Evolutionary conservation across 169 alveolate genomes (phyloP).

Genomic region (Toxoplasma gondii): DNA sequence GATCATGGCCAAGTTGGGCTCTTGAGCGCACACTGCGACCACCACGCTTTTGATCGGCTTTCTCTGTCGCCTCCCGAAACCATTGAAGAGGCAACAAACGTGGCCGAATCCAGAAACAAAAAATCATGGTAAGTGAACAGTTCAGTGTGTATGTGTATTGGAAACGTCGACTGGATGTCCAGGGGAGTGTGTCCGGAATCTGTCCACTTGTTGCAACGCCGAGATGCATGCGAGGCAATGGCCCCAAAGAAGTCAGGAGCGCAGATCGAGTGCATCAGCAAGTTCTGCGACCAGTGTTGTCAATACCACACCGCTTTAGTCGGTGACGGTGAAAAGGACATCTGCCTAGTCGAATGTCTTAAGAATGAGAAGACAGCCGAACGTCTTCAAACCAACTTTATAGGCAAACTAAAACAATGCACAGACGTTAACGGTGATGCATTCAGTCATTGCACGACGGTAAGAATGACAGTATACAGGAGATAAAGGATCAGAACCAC

Average conservation of each 20-base stretch:
- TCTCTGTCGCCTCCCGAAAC: not conserved
- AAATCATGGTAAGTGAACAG: not conserved
- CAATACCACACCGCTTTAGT: slow-evolving; percentile 16
- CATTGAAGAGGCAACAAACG: not conserved
- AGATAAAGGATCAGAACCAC: not conserved
- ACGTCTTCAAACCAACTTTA: slow-evolving; percentile 6
- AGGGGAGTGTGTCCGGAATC: slow-evolving; percentile 18
- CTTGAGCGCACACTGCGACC: not conserved
- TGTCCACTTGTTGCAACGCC: slow-evolving; percentile 47
- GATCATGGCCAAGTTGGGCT: slow-evolving; percentile 9
- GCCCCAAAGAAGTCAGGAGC: not conserved
- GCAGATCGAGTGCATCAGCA: not conserved
- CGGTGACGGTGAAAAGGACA: not conserved
- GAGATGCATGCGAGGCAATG: not conserved
- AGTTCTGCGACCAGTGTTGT: slow-evolving; percentile 51
- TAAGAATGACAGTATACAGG: not conserved
- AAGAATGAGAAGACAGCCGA: not conserved
- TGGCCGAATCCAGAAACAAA: too few species aligned
- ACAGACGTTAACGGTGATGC: slow-evolving; percentile 34
- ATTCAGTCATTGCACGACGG: slow-evolving; percentile 37
- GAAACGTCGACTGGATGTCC: not conserved
- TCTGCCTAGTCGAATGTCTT: not conserved
- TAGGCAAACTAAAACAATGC: slow-evolving; percentile 24
- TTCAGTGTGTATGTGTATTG: not conserved
- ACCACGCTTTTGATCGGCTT: slow-evolving; percentile 6